Percentiles rank a stretch among this genome's conserved stretches.
Conservation (phyloP, 108 stramenopile genomes). For the Hondaea fermentalgiana region DNA sequence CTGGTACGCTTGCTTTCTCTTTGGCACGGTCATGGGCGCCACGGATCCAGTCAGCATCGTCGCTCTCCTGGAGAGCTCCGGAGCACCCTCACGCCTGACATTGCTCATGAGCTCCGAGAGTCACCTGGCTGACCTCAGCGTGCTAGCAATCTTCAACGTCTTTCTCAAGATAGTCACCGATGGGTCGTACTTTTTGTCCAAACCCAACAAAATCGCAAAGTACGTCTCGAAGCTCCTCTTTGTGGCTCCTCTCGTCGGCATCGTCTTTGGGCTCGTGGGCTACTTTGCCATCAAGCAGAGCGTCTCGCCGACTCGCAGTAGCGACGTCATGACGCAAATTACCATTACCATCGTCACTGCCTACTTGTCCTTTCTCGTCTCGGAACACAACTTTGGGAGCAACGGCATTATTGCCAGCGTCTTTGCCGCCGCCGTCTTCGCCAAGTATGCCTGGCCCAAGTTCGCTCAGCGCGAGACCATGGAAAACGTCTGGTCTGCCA, state of each 20-base stretch:
- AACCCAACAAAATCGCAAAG: background rate
- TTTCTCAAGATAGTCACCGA: background rate
- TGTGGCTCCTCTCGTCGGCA: background rate
- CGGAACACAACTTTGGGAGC: conserved; percentile 11
- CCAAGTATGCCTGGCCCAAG: background rate
- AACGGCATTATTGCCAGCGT: conserved; percentile 23
- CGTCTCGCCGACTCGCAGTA: background rate
- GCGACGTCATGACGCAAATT: background rate
- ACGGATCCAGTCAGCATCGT: conserved; percentile 89
- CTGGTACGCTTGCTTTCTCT: conserved; percentile 54
- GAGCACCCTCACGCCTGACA: conserved; percentile 64
- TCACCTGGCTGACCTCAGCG: background rate
- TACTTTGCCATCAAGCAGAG: background rate
- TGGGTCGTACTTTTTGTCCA: background rate
- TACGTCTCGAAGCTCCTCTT: background rate
- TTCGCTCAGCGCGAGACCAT: background rate
- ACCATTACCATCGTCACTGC: background rate
- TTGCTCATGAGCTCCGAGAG: conserved; percentile 47
- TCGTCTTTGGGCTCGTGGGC: background rate
- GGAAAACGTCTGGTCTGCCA: conserved; percentile 1
- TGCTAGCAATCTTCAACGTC: background rate
- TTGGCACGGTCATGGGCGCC: conserved; percentile 74
- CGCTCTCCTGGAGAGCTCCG: conserved; percentile 55
- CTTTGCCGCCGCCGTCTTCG: background rate
- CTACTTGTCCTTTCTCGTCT: conserved; percentile 10